Base-by-base conservation (phyloP, 108 stramenopile species). In the Aurantiochytrium sp. region DNA sequence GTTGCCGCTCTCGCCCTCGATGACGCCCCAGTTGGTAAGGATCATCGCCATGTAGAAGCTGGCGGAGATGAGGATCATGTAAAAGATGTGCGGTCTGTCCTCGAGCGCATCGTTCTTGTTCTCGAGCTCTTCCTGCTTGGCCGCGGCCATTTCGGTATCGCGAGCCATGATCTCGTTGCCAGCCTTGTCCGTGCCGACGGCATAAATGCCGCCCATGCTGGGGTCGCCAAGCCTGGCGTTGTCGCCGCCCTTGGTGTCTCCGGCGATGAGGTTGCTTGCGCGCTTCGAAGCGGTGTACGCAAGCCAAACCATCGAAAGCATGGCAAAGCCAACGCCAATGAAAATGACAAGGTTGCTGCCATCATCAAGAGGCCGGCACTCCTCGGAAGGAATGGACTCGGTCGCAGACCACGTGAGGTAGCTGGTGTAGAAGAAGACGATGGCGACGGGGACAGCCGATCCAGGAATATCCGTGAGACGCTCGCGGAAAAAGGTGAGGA, bases 11-110 rank as follows among this genome's bases (percentile, higher is more conserved):
- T 5, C 44, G 25, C 25, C 49, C 18, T 51, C 44, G 21, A 51
- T 14, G 73, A 83, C 49, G 21, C 73, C 73, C 73, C 73, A 83
- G 73, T 83, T 83, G 73, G 73, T 83, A 14, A 83, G 73, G 49
- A 83, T 45, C 73, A 83, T 83, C 5, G 73, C 73, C 47, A 51
- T 51, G 73, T 83, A 83, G 14, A 83, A 51, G 47, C 47, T 51
- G 19, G 47, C 73, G 1, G 6, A 45, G 44, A 83, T 83, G 23
- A 83, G 44, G 47, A 83, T 25, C 47, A 51, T n/a, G 49, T 83
- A 51, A 21, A 83, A 83, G 44, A 83, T 45, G 47, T 51, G 49
- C 49, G 73, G 73, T 43, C 25, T 83, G 73, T 83, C 73, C 47
- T 83, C 73, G 49, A 83, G 73, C 16, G 44, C n/a, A 21, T 83